These are phyloP conservation scores for Saturnispora zaruensis DNA, from an alignment of 805 yeast genomes.

Conservation along the genomic window DNA sequence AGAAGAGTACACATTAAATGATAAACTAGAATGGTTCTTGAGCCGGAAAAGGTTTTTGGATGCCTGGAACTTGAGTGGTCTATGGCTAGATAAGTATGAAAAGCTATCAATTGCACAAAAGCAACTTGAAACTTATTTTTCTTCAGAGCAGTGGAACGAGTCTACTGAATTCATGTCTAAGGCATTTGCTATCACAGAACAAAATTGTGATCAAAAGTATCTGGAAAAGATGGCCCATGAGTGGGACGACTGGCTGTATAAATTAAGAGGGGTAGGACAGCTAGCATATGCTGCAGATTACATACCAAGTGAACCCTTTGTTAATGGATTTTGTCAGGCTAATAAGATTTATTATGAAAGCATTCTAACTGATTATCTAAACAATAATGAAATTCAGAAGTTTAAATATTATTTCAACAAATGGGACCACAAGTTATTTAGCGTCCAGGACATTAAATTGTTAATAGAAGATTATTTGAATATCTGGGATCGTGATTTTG, in stretches of 20 bases:
- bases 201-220: slow-evolving; percentile 16
- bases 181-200: slow-evolving; percentile 25
- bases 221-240: slow-evolving; percentile 27
- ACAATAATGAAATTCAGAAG: slow-evolving; percentile 24
- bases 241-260: slow-evolving; percentile 61
- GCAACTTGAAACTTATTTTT: slow-evolving; percentile 39
- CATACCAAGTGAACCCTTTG: slow-evolving; percentile 40
- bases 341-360: slow-evolving; percentile 36
- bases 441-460: slow-evolving; percentile 34
- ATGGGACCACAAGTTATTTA: slow-evolving; percentile 57
- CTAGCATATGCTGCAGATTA: slow-evolving; percentile 38
- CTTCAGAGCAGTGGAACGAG: slow-evolving; percentile 42
- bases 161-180: slow-evolving; percentile 43
- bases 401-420: slow-evolving; percentile 36
- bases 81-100: slow-evolving; percentile 40
- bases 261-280: slow-evolving; percentile 42
- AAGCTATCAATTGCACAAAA: slow-evolving; percentile 53
- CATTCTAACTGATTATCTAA: slow-evolving; percentile 39
- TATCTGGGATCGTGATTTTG: slow-evolving; percentile 16
- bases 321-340: slow-evolving; percentile 20
- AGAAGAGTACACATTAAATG: slow-evolving; percentile 58
- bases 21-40: slow-evolving; percentile 65
- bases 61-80: slow-evolving; percentile 74
- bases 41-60: slow-evolving; percentile 44
- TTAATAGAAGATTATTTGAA: slow-evolving; percentile 40